Base-by-base conservation (phyloP, 805 yeast species). In the Pichia paraexigua region DNA sequence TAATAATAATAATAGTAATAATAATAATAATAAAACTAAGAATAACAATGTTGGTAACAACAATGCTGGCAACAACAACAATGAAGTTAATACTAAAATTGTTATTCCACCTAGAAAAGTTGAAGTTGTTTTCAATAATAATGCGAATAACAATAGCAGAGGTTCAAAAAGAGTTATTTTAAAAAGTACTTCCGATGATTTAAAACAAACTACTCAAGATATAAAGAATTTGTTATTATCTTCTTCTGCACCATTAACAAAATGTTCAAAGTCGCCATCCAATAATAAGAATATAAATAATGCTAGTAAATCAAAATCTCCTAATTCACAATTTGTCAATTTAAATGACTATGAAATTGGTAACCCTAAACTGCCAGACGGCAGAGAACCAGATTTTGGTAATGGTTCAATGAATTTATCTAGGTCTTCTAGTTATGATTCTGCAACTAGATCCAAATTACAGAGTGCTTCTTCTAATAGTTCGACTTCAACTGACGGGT, bases 61-160 rank as follows among this genome's bases (percentile, higher is more conserved):
- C n/a, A n/a, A n/a, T n/a, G n/a, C n/a, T n/a, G n/a, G n/a, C n/a
- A n/a, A 64, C 77, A 27, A 66, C 78, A 49, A 75, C 75, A 57
- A 76, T 79, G 39, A 87, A 42, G 65, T 63, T 52, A 63, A 11
- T 5, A 21, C 40, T 15, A 60, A 30, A 50, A 50, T 24, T 55
- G 55, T 55, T 46, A 63, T 59, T 24, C 69, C 70, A 9, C 68
- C 67, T 17, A 60, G 66, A 56, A 60, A 60, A 54, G 64, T 55
- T 71, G 49, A 52, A 6, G 58, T 51, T 11, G 48, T 51, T 40
- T 52, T 53, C 50, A 49, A 50, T 39, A 51, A 41, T 43, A 49
- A 49, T 44, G 52, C 24, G 44, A 53, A 41, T 46, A 46, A 52
- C 47, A 49, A 47, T 52, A 53, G 28, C 24, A 39, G 32, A 20